phyloP scores from a whole-genome alignment of 768 basidiomycete genomes.

The Chalciporus piperatus region DNA sequence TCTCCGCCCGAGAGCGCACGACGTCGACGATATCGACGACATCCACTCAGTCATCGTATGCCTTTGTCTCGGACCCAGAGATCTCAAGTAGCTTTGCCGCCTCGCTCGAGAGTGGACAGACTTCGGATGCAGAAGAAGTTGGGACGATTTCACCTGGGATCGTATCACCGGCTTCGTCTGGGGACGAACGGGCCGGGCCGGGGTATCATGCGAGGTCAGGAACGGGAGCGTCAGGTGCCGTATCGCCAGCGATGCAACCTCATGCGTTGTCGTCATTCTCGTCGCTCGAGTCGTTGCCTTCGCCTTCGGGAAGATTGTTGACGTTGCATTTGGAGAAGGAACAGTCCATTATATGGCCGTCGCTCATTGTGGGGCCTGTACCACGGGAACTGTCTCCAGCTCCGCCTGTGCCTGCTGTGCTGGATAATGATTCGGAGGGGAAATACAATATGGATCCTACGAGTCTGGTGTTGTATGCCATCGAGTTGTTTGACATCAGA shows the following conservation, averaged over 20 bases:
- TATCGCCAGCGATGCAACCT: slow-evolving; percentile 54
- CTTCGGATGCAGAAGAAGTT: slow-evolving; percentile 69
- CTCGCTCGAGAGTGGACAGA: slow-evolving; percentile 70
- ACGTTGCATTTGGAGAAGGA: slow-evolving; percentile 82
- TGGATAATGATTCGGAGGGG: slow-evolving; percentile 49
- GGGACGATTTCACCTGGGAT: slow-evolving; percentile 52
- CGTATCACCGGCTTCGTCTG: slow-evolving; percentile 62
- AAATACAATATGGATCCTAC: slow-evolving; percentile 87
- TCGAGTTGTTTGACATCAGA: slow-evolving; percentile 73
- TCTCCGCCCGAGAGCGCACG: slow-evolving; percentile 65
- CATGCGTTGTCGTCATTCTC: slow-evolving; percentile 70
- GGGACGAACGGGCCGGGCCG: slow-evolving; percentile 43
- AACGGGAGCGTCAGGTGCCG: slow-evolving; percentile 47
- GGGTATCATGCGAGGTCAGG: slow-evolving; percentile 16
- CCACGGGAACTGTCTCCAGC: slow-evolving; percentile 58
- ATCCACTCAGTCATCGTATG: slow-evolving; percentile 79
- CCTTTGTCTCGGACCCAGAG: slow-evolving; percentile 79
- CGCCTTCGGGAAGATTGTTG: slow-evolving; percentile 61
- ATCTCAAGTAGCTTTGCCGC: slow-evolving; percentile 84
- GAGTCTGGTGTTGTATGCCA: slow-evolving; percentile 66
- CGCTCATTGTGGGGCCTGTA: slow-evolving; percentile 70
- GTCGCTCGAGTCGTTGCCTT: slow-evolving; percentile 69
- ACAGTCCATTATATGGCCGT: slow-evolving; percentile 79
- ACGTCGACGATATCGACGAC: slow-evolving; percentile 72
- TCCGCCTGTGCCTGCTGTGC: slow-evolving; percentile 49